These are phyloP conservation scores for Ophiocordyceps unilateralis DNA, from an alignment of 2,329 filamentous ascomycete genomes.

Conservation along the genomic window DNA sequence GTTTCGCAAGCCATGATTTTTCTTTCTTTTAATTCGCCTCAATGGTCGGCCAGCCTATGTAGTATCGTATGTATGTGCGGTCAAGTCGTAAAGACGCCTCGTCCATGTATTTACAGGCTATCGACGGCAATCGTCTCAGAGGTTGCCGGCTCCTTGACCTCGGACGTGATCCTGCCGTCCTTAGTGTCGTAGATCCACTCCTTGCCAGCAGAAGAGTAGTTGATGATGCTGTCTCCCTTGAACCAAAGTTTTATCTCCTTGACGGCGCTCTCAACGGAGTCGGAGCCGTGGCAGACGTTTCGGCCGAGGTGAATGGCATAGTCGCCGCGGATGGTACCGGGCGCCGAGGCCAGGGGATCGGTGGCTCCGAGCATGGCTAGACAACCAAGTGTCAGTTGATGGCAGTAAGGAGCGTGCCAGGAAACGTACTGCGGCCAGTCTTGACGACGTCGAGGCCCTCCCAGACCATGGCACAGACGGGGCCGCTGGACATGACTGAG, in stretches of 20 bases:
- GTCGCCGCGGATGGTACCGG: slow-evolving; percentile 96
- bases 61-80: not conserved
- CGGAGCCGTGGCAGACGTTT: slow-evolving; percentile 99
- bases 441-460: slow-evolving; percentile 98
- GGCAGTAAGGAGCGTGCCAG: not conserved
- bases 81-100: not conserved
- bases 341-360: slow-evolving; percentile 88
- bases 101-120: not conserved
- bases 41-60: not conserved
- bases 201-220: slow-evolving; percentile 67
- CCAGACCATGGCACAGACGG: slow-evolving; percentile 99
- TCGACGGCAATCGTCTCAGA: slow-evolving; percentile 1
- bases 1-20: slow-evolving; percentile 9
- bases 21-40: not conserved
- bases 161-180: slow-evolving; percentile 15
- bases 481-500: slow-evolving; percentile 88
- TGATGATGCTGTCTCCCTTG: slow-evolving; percentile 70
- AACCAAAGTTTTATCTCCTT: slow-evolving; percentile 99
- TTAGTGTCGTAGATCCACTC: slow-evolving; percentile 91
- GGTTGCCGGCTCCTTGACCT: not conserved
- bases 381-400: slow-evolving; percentile 1
- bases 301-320: slow-evolving; percentile 68
- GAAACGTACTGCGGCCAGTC: slow-evolving; percentile 69
- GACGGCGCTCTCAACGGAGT: slow-evolving; percentile 96
- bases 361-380: slow-evolving; percentile 87